These are phyloP conservation scores for Orbilia blumenaviensis DNA, from an alignment of 2,329 filamentous ascomycete genomes.

Conservation along the genomic window DNA sequence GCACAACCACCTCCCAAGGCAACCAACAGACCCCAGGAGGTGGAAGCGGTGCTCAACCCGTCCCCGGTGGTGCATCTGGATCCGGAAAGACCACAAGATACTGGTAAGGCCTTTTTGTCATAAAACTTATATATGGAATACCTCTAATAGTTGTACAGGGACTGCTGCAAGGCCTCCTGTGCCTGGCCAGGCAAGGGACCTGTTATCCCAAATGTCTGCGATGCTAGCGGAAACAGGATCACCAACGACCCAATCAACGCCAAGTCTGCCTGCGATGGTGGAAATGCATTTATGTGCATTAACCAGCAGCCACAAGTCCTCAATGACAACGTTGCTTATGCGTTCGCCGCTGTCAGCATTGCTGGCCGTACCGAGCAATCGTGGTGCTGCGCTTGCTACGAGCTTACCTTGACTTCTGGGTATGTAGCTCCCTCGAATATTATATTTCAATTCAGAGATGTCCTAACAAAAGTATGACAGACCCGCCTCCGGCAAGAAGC, in stretches of 20 bases:
- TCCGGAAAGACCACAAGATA: conserved; percentile 60
- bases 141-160: conserved; percentile 57
- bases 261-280: conserved; percentile 67
- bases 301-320: conserved; percentile 72
- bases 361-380: conserved; percentile 67
- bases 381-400: conserved; percentile 75
- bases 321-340: conserved; percentile 69
- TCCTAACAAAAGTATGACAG: conserved; percentile 60
- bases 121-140: conserved; percentile 62
- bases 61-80: conserved; percentile 54
- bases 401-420: conserved; percentile 67
- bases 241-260: conserved; percentile 50
- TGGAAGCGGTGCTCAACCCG: conserved; percentile 23
- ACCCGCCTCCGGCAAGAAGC: conserved; percentile 68
- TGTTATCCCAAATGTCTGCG: conserved; percentile 45
- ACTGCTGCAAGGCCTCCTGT: conserved; percentile 77
- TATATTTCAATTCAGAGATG: neutral
- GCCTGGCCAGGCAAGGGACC: conserved; percentile 60
- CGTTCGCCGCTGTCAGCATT: conserved; percentile 71
- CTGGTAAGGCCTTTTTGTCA: conserved; percentile 54
- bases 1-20: conserved; percentile 25
- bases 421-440: neutral
- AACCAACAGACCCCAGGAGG: conserved; percentile 1
- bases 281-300: conserved; percentile 70
- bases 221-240: conserved; percentile 47